Conservation (phyloP, 495 filamentous ascomycete species). For the Penicillium riverlandense region DNA sequence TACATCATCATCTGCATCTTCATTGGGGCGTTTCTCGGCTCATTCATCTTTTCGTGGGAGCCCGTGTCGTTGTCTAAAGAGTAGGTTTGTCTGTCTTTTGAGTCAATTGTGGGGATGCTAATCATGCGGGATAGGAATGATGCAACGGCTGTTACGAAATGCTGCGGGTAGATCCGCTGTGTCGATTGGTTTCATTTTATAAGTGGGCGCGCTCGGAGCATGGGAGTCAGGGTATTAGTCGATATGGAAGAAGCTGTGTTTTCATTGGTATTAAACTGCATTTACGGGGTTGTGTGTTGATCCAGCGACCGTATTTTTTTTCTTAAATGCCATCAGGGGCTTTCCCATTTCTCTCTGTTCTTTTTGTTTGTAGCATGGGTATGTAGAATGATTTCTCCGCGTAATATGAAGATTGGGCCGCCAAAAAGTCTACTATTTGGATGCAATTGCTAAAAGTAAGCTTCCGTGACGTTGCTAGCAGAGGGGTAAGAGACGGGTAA, state of each 20-base stretch:
- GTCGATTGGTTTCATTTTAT: too few relatives aligned
- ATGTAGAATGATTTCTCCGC: not conserved
- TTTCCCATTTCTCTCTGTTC: not conserved
- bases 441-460: too few relatives aligned
- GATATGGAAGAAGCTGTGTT: too few relatives aligned
- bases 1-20: slow-evolving; percentile 58
- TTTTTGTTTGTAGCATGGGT: not conserved
- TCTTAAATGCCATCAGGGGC: too few relatives aligned
- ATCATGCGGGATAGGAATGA: slow-evolving; percentile 18
- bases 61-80: slow-evolving; percentile 1
- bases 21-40: slow-evolving; percentile 54
- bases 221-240: too few relatives aligned
- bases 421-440: too few relatives aligned
- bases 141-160: slow-evolving; percentile 27
- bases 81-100: slow-evolving; percentile 7
- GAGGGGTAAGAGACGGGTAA: too few relatives aligned
- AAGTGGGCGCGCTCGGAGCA: too few relatives aligned
- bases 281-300: too few relatives aligned
- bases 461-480: too few relatives aligned
- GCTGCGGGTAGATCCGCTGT: slow-evolving; percentile 15
- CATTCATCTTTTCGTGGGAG: slow-evolving; percentile 55
- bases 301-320: too few relatives aligned
- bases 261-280: too few relatives aligned
- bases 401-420: not conserved
- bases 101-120: not conserved